Base-by-base conservation (phyloP, 2,329 filamentous ascomycete species). In the Cladophialophora bantiana region DNA sequence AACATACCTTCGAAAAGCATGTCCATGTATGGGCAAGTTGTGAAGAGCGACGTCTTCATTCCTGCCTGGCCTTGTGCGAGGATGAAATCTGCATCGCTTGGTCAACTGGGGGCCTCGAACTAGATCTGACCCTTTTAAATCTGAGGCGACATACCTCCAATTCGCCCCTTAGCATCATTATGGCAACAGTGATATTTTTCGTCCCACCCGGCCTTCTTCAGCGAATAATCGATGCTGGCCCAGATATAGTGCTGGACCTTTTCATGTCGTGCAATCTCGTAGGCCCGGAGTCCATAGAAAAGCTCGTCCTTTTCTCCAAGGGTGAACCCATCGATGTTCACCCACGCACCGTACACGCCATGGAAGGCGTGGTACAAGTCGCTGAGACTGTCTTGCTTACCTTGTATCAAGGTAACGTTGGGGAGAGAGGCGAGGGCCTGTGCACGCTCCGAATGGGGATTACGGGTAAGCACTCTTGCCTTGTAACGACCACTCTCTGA, bases 301-400 rank as follows among this genome's bases (percentile, higher is more conserved):
- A 78, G 79, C 71, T 86, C 83, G 0, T 76, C 76, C 71, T 84
- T 85, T 73, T 85, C 83, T 34, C 83, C 84, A 15, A 76, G 74
- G 64, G 82, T 83, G 73, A 85, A 85, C 15, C 83, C 82, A 67
- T 86, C 83, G 45, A 83, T 80, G 71, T 86, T 86, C 52, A 86
- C 75, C 68, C 82, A 86, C 5, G 82, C 83, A 13, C 79, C 80
- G 69, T 80, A 78, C 40, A 79, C 80, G 3, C 79, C 82, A 9
- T 71, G 68, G 70, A 84, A 82, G 0, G 80, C 82, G 0, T 74
- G 71, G n/a, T 80, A 80, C 0, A 85, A 79, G 63, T 77, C 73
- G 0, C 70, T 66, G 69, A 85, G 83, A 42, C 77, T 79, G 15
- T 81, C 79, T 65, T 83, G 81, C 2, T 78, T 81, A 26, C 85